Evolutionary conservation across 1,139 yeast genomes (phyloP), one percentile per base, ranked within the genome.

Genomic region (Kluyveromyces sp.): DNA sequence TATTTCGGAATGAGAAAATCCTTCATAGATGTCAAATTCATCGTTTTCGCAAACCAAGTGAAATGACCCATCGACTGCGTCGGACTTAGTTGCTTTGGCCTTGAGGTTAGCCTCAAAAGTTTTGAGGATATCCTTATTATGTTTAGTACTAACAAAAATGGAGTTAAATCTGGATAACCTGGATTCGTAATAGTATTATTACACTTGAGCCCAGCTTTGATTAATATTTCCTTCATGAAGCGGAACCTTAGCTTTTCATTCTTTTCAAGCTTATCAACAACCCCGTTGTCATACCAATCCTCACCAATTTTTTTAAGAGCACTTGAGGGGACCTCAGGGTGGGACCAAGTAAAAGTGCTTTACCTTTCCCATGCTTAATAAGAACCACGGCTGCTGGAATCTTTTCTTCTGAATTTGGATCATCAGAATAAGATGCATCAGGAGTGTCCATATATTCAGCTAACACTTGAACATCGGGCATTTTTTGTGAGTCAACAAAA

Each of bases 291-390:
- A 25, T 69, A 59, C 2, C 62, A 66, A 0, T 57, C 51, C 10
- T 67, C 59, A 15, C 52, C 53, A 4, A 60, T 48, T 46, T 64
- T 66, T 45, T 68, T 68, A 65, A 84, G 61, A 25, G 79, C 55
- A 7, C 70, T 69, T 0, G 89, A 81, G 1, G 80, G 72, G 59
- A 82, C 88, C 64, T 94, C 99, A 0, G 97, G 96, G 64, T 94
- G 98, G 0, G 75, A 0, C 97, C 97, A 3, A 84, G 72, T n/a
- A 92, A 71, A 2, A 92, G 64, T 0, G 82, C 96, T 35, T 69
- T 71, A 2, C 98, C 98, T 42, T 74, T 71, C 96, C 96, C 2
- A 80, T 77, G 15, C 72, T 70, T 56, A 88, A 77, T 48, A 76
- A 15, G 68, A 2, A 92, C 77, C 1, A 79, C 84, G 2, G 95